Evolutionary conservation across 2,329 filamentous ascomycete species (phyloP).

Genomic region (Oidium heveae): DNA sequence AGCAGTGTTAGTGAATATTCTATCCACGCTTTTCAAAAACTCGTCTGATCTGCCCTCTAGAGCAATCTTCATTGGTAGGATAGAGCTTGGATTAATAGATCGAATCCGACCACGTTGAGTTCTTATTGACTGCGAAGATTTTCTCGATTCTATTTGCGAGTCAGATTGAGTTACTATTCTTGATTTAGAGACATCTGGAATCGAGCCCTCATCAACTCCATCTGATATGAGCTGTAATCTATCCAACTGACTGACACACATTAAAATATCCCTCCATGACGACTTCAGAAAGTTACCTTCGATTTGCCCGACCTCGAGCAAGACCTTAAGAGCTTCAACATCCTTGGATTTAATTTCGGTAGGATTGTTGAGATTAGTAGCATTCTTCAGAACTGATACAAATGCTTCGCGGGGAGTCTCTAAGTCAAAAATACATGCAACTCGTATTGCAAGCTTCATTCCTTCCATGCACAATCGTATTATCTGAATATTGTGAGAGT

Average conservation of each 20-base stretch:
- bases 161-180: conserved; percentile 36
- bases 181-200: conserved; percentile 77
- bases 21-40: conserved; percentile 75
- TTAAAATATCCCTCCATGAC: conserved; percentile 88
- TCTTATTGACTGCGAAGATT: conserved; percentile 33
- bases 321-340: conserved; percentile 72
- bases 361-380: conserved; percentile 86
- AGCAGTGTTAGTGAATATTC: conserved; percentile 90
- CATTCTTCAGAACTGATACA: conserved; percentile 74
- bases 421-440: conserved; percentile 80
- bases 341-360: conserved; percentile 93
- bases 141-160: conserved; percentile 26
- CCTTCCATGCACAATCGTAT: conserved; percentile 86
- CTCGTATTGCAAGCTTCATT: conserved; percentile 77
- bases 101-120: conserved; percentile 23
- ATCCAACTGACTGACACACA: conserved; percentile 88
- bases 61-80: conserved; percentile 53
- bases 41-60: conserved; percentile 82
- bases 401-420: conserved; percentile 89
- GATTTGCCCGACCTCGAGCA: conserved; percentile 76
- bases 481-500: conserved; percentile 75
- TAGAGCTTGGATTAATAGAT: conserved; percentile 20
- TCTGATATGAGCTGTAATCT: conserved; percentile 84
- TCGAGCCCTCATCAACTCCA: conserved; percentile 73
- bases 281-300: conserved; percentile 74